Evolutionary conservation across 2,329 filamentous ascomycete genomes (phyloP).

Genomic region (Monilinia fructigena): DNA sequence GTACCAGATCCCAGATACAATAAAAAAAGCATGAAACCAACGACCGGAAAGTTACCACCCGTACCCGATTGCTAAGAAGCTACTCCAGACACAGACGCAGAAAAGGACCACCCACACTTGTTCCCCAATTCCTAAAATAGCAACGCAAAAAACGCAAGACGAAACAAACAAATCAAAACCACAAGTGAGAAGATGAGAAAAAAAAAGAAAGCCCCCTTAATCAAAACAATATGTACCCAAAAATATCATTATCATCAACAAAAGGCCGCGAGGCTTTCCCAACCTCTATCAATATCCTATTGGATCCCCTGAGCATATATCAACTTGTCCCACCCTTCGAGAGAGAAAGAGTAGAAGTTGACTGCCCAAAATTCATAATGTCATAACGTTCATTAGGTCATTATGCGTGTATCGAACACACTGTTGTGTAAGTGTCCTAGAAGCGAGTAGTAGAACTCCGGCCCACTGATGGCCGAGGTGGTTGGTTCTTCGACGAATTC

Average conservation of each 20-base stretch:
- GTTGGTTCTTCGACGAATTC: constrained; percentile 31
- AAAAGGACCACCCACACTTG: constrained; percentile 10
- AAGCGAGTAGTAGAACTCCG: constrained; percentile 40
- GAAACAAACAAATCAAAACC: constrained; percentile 11
- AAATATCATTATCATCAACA: constrained; percentile 23
- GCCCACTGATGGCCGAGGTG: constrained; percentile 33
- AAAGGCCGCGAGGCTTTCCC: constrained; percentile 19
- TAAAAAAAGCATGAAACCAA: background rate
- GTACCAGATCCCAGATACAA: constrained; percentile 5
- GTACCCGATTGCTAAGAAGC: background rate
- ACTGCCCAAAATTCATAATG: constrained; percentile 25
- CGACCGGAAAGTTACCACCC: background rate
- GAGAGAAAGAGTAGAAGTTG: constrained; percentile 19
- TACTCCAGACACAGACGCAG: constrained; percentile 20
- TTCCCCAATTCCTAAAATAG: constrained; percentile 4
- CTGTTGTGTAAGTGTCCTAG: constrained; percentile 28
- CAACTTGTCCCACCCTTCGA: constrained; percentile 12
- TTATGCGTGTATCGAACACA: constrained; percentile 25
- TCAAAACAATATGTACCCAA: constrained; percentile 22
- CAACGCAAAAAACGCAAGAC: constrained; percentile 16
- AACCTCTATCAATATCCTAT: constrained; percentile 14
- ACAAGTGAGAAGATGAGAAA: constrained; percentile 1
- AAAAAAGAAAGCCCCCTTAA: background rate
- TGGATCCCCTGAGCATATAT: constrained; percentile 3
- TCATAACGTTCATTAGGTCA: constrained; percentile 29